Conservation (phyloP, 257 asterid species). For the Solanum pimpinellifolium region DNA sequence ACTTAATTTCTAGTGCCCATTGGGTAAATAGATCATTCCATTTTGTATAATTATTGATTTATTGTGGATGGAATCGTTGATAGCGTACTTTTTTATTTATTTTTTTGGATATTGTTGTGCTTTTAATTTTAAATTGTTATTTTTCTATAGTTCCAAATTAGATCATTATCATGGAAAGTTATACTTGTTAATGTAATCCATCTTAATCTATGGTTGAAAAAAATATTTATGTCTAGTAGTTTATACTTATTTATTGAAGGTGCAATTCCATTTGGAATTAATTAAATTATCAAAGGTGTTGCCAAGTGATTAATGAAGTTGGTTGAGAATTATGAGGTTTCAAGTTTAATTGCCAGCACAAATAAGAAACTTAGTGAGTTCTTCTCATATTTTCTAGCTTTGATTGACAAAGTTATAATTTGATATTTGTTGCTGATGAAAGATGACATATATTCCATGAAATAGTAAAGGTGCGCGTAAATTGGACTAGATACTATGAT, state of each 20-base stretch:
- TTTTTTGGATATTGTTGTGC: neutral
- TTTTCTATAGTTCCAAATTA: neutral
- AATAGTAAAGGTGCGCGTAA: neutral
- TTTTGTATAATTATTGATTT: neutral
- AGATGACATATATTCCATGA: neutral
- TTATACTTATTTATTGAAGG: neutral
- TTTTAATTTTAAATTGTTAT: neutral
- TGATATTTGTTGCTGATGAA: neutral
- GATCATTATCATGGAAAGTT: neutral
- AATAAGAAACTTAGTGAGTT: neutral
- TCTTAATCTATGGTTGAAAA: neutral
- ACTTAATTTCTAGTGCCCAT: neutral
- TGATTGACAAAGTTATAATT: neutral
- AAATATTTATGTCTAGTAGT: neutral
- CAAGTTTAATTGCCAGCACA: no score
- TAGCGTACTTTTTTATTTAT: no score
- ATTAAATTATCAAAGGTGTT: neutral
- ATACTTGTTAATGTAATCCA: neutral
- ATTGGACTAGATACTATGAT: rapidly evolving
- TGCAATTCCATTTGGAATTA: neutral
- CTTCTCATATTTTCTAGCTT: neutral
- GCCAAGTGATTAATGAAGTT: neutral
- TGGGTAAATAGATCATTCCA: neutral
- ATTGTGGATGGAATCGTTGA: neutral
- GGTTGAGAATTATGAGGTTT: neutral